Percentiles rank a stretch among this genome's conserved stretches.
These are phyloP conservation scores for Suillus sp. DNA, from an alignment of 768 basidiomycete species.

Conservation along the genomic window DNA sequence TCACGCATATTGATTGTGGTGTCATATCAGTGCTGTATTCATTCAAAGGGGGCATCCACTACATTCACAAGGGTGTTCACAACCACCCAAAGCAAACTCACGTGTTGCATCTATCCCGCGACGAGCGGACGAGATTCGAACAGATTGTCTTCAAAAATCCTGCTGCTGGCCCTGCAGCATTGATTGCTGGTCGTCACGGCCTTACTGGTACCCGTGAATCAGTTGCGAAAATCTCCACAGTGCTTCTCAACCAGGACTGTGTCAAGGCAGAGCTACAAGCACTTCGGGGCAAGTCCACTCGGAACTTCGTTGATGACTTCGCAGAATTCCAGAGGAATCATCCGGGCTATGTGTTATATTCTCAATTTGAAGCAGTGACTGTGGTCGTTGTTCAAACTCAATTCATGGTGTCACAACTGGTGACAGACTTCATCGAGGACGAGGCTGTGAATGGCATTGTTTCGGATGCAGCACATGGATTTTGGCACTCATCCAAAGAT, in stretches of 20 bases:
- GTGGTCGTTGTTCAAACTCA: constrained; percentile 32
- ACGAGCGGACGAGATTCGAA: constrained; percentile 1
- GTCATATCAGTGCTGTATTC: constrained; percentile 5
- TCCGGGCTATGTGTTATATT: too few relatives aligned
- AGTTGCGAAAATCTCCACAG: not conserved
- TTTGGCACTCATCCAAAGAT: constrained; percentile 29
- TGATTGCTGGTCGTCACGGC: too few relatives aligned
- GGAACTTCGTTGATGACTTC: too few relatives aligned
- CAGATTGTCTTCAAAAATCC: constrained; percentile 1
- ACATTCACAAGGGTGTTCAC: not conserved
- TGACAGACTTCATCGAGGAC: constrained; percentile 22
- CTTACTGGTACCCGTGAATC: not conserved
- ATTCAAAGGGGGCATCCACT: not conserved
- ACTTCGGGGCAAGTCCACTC: too few relatives aligned
- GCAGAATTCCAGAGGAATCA: too few relatives aligned
- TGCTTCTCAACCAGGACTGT: constrained; percentile 3
- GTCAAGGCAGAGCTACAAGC: constrained; percentile 4
- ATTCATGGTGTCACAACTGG: constrained; percentile 33
- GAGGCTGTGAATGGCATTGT: constrained; percentile 33
- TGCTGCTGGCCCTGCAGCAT: not conserved
- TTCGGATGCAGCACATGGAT: constrained; percentile 40
- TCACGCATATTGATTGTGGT: constrained; percentile 2
- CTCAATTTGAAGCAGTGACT: constrained; percentile 9
- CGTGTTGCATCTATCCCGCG: not conserved
- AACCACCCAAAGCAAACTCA: constrained; percentile 1